Conservation (phyloP, 495 filamentous ascomycete genomes). For the Aspergillus asperescens region DNA sequence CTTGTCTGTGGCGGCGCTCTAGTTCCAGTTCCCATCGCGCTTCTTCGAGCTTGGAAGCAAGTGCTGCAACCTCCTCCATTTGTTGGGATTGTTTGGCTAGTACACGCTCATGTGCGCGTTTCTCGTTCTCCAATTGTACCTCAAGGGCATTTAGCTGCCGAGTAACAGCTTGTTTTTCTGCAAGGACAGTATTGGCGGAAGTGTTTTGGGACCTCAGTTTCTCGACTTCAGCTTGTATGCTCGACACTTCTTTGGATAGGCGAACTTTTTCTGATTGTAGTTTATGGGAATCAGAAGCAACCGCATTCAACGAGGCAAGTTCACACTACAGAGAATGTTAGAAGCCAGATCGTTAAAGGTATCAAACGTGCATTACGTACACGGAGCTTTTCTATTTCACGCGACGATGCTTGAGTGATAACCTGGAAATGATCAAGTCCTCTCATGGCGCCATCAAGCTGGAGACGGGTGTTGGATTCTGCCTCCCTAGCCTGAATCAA, state of each 20-base stretch:
- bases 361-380: conserved; percentile 35
- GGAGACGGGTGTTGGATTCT: conserved; percentile 49
- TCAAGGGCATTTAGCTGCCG: conserved; percentile 69
- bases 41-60: conserved; percentile 38
- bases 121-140: conserved; percentile 75
- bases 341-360: neutral
- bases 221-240: conserved; percentile 70
- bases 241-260: conserved; percentile 64
- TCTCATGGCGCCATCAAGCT: conserved; percentile 52
- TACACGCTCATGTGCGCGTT: conserved; percentile 57
- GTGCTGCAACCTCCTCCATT: conserved; percentile 41
- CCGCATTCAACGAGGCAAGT: conserved; percentile 54
- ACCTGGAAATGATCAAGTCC: conserved; percentile 52
- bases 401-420: conserved; percentile 50
- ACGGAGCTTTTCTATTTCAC: conserved; percentile 63
- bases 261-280: conserved; percentile 70
- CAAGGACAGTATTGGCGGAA: conserved; percentile 58
- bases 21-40: conserved; percentile 36
- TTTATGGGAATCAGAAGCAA: conserved; percentile 62
- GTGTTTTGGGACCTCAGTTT: conserved; percentile 65
- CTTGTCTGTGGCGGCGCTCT: conserved; percentile 30
- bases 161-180: conserved; percentile 71
- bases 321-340: conserved; percentile 50
- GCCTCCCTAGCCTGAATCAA: conserved; percentile 43
- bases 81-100: conserved; percentile 45